Conservation (phyloP, 495 filamentous ascomycete genomes). For the Pyrenopolyporus hunteri region DNA sequence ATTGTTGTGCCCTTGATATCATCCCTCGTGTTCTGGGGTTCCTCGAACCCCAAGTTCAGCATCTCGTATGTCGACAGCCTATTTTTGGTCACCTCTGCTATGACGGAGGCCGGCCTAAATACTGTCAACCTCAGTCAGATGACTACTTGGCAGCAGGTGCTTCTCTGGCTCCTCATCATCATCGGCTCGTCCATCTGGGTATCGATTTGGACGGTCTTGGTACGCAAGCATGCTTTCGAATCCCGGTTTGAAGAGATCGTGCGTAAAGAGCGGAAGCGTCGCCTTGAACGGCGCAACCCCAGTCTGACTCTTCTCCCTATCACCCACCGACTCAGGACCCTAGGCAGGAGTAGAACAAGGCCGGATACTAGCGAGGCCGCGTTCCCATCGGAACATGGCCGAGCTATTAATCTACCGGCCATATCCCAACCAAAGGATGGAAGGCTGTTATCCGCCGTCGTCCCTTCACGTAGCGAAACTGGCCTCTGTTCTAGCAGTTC, state of each 20-base stretch:
- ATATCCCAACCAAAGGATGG: constrained; percentile 37
- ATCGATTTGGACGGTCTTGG: constrained; percentile 64
- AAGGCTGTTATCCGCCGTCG: constrained; percentile 24
- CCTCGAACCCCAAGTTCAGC: constrained; percentile 61
- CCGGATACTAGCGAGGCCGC: neutral
- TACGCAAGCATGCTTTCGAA: constrained; percentile 75
- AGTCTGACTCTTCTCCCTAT: constrained; percentile 39
- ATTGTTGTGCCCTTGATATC: constrained; percentile 65
- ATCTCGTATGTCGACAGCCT: constrained; percentile 77
- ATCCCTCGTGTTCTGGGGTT: constrained; percentile 76
- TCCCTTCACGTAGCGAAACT: constrained; percentile 6
- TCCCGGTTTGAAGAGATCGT: constrained; percentile 65
- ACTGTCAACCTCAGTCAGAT: constrained; percentile 70
- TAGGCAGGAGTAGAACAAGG: constrained; percentile 28
- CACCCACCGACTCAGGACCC: constrained; percentile 29
- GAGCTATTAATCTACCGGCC: constrained; percentile 4
- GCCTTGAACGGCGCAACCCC: constrained; percentile 32
- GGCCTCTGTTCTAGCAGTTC: neutral
- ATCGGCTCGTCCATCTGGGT: constrained; percentile 75
- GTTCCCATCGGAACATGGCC: neutral
- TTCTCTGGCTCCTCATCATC: constrained; percentile 76
- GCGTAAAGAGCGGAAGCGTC: constrained; percentile 51
- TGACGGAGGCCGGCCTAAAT: constrained; percentile 80
- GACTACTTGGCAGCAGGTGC: constrained; percentile 78
- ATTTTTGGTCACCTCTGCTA: constrained; percentile 78